A percentile compares a stretch with the other conserved stretches of the same genome.
Conservation (phyloP, 805 yeast species). For the Ogataea thermomethanolica region DNA sequence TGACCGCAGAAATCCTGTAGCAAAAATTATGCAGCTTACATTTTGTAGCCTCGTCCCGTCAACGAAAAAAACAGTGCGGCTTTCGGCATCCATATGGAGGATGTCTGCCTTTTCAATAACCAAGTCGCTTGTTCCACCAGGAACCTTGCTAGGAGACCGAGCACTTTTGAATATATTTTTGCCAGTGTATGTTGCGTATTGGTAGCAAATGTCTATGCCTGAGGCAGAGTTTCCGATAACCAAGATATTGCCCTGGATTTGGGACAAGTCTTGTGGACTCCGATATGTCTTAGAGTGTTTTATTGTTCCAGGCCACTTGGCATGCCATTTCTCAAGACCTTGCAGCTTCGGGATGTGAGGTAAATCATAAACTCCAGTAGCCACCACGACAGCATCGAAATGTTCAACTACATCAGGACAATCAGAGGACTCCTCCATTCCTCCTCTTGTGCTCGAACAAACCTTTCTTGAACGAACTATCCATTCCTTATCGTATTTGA, state of each 20-base stretch:
- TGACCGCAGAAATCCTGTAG: conserved; percentile 67
- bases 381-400: conserved; percentile 61
- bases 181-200: conserved; percentile 44
- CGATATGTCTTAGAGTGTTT: conserved; percentile 58
- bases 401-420: conserved; percentile 34
- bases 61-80: conserved; percentile 39
- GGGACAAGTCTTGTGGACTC: conserved; percentile 38
- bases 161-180: conserved; percentile 45
- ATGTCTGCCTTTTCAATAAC: conserved; percentile 44
- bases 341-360: conserved; percentile 56
- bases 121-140: conserved; percentile 42
- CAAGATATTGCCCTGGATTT: conserved; percentile 42
- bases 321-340: conserved; percentile 50
- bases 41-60: conserved; percentile 45
- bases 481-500: conserved; percentile 43
- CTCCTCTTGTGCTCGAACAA: conserved; percentile 32
- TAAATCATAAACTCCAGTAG: conserved; percentile 58
- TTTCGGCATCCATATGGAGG: conserved; percentile 35
- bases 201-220: conserved; percentile 68
- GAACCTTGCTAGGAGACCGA: conserved; percentile 42
- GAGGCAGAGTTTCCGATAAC: conserved; percentile 76
- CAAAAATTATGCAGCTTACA: conserved; percentile 59
- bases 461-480: conserved; percentile 37
- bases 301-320: conserved; percentile 43
- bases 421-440: conserved; percentile 13